A percentile compares a stretch with the other conserved stretches of the same genome.
Conservation (phyloP, 768 basidiomycete species). For the Suillus brevipes region DNA sequence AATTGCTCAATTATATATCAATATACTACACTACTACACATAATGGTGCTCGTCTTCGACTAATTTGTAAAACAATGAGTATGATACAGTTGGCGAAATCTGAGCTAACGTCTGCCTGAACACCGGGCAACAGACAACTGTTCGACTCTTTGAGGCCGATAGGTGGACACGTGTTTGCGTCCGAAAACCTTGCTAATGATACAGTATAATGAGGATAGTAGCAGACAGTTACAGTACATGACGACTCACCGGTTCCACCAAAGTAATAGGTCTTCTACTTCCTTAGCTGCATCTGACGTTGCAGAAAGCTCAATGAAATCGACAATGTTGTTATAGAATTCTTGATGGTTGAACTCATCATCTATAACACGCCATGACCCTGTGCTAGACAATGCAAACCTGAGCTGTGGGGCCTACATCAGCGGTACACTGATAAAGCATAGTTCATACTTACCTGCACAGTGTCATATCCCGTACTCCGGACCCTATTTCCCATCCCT, state of each 20-base stretch:
- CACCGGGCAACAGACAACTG: neutral
- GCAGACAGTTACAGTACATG: neutral
- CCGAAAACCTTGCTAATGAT: conserved; percentile 8
- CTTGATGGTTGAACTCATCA: conserved; percentile 13
- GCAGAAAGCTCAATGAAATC: conserved; percentile 15
- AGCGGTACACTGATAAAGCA: neutral
- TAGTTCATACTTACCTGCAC: no score
- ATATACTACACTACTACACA: neutral
- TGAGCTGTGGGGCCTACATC: conserved; percentile 12
- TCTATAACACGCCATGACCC: conserved; percentile 11
- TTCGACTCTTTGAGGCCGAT: neutral
- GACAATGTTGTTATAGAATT: conserved; percentile 17
- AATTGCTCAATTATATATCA: neutral
- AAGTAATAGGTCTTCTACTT: conserved; percentile 9
- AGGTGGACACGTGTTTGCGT: neutral
- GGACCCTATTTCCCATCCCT: no score
- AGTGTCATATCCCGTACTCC: no score
- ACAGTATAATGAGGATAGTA: neutral
- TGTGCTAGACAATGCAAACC: conserved; percentile 16
- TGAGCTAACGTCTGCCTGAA: neutral
- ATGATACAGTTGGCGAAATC: neutral
- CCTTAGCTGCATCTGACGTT: neutral
- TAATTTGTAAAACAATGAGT: neutral
- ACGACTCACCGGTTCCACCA: conserved; percentile 18
- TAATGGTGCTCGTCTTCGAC: neutral